phyloP scores from a whole-genome alignment of 495 filamentous ascomycete species.

The Podospora conica region DNA sequence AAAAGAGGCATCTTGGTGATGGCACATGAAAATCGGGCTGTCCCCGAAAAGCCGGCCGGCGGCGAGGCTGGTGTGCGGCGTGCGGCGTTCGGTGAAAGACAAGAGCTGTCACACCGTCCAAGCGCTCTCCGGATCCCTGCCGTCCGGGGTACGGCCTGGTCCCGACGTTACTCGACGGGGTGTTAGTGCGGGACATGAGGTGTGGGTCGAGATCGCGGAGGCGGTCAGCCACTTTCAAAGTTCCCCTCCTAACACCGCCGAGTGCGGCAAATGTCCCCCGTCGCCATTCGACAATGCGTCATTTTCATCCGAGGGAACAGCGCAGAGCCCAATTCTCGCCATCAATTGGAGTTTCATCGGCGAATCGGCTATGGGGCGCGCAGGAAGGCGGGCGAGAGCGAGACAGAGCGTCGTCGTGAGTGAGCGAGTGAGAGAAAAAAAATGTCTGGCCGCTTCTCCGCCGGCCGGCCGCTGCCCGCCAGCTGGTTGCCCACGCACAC shows the following conservation, averaged over 20 bases:
- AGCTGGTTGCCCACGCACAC: conserved; percentile 1
- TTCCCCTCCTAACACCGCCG: conserved; percentile 16
- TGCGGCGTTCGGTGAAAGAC: too few species aligned
- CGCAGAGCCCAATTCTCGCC: conserved; percentile 4
- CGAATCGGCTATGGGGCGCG: conserved; percentile 6
- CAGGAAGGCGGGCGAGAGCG: background rate
- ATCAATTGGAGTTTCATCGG: background rate
- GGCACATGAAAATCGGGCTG: background rate
- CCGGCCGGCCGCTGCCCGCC: conserved; percentile 5
- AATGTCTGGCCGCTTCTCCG: background rate
- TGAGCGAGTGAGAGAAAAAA: background rate
- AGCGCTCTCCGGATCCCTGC: background rate
- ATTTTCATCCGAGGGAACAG: conserved; percentile 10
- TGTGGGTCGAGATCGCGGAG: conserved; percentile 3
- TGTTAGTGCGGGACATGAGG: conserved; percentile 22
- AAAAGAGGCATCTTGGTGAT: background rate
- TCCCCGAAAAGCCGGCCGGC: background rate
- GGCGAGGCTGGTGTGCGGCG: conserved; percentile 3
- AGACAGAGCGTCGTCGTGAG: background rate
- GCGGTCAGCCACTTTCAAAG: conserved; percentile 6
- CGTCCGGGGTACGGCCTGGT: conserved; percentile 2
- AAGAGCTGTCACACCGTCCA: background rate
- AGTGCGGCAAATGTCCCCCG: background rate
- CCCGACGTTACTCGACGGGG: conserved; percentile 19
- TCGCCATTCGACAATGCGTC: conserved; percentile 7